Evolutionary conservation across 2,329 filamentous ascomycete genomes (phyloP).

Genomic region (Bimuria novae-zelandiae): DNA sequence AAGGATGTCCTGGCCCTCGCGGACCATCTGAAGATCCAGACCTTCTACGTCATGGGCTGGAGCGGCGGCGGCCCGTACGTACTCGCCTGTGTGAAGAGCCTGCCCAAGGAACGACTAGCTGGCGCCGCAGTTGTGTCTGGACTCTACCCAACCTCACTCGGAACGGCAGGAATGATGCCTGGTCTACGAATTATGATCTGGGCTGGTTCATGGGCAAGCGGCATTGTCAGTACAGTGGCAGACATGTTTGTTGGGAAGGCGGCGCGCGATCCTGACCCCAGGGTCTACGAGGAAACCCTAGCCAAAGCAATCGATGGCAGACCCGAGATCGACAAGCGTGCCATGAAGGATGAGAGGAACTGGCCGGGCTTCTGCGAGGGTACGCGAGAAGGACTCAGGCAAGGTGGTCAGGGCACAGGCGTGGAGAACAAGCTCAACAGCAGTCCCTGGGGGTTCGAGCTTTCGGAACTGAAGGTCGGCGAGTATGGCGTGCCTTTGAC

Average conservation of each 20-base stretch:
- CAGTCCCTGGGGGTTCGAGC: slow-evolving; percentile 39
- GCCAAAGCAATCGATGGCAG: slow-evolving; percentile 25
- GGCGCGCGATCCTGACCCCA: slow-evolving; percentile 29
- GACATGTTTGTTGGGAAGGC: slow-evolving; percentile 33
- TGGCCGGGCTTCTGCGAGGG: slow-evolving; percentile 31
- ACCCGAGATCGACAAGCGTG: slow-evolving; percentile 25
- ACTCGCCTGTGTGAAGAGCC: slow-evolving; percentile 50
- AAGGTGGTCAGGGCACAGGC: slow-evolving; percentile 31
- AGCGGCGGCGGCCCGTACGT: slow-evolving; percentile 56
- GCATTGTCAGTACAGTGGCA: slow-evolving; percentile 21
- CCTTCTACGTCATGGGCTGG: slow-evolving; percentile 52
- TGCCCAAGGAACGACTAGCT: slow-evolving; percentile 38
- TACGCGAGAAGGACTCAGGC: slow-evolving; percentile 31
- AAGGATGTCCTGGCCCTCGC: slow-evolving; percentile 50
- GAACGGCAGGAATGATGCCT: slow-evolving; percentile 34
- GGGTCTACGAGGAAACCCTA: slow-evolving; percentile 31
- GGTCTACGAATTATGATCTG: slow-evolving; percentile 27
- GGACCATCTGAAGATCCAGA: slow-evolving; percentile 45
- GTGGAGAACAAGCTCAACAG: slow-evolving; percentile 37
- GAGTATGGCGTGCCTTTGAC: slow-evolving; percentile 25
- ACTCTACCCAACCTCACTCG: slow-evolving; percentile 29
- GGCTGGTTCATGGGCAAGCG: slow-evolving; percentile 32
- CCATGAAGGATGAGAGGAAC: slow-evolving; percentile 25
- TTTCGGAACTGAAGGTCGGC: slow-evolving; percentile 30
- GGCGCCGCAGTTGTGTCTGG: slow-evolving; percentile 32